Conservation (phyloP, 1,139 yeast genomes). For the Kodamaea sp. region DNA sequence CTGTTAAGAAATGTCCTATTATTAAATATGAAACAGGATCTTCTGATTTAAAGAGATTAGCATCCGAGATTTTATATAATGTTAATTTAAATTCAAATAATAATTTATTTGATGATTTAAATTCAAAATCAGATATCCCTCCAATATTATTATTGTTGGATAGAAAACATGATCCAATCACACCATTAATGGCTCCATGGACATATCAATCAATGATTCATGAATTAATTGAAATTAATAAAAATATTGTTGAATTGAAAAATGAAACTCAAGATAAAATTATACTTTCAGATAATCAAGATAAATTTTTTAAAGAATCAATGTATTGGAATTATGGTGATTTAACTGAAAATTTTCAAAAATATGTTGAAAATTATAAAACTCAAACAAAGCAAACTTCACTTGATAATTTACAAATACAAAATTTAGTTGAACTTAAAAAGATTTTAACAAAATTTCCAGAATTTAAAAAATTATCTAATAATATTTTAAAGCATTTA, state of each 20-base stretch:
- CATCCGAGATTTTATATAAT: constrained; percentile 62
- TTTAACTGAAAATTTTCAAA: constrained; percentile 82
- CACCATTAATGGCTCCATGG: constrained; percentile 94
- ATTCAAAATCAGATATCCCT: constrained; percentile 53
- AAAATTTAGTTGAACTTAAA: constrained; percentile 83
- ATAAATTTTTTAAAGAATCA: constrained; percentile 70
- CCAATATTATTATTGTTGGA: constrained; percentile 80
- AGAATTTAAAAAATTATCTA: constrained; percentile 80
- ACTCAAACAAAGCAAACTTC: constrained; percentile 68
- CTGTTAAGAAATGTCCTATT: constrained; percentile 72
- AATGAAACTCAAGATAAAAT: constrained; percentile 54
- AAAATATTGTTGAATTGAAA: constrained; percentile 71
- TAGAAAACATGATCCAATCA: constrained; percentile 83
- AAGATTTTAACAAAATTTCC: constrained; percentile 89
- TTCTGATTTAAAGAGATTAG: constrained; percentile 58
- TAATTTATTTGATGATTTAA: constrained; percentile 66
- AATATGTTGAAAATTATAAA: constrained; percentile 80
- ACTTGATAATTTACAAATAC: constrained; percentile 53
- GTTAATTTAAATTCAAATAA: constrained; percentile 54
- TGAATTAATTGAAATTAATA: constrained; percentile 76
- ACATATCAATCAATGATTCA: constrained; percentile 98
- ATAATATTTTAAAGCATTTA: constrained; percentile 92
- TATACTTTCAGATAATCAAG: constrained; percentile 55
- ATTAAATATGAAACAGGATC: constrained; percentile 74
- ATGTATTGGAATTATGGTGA: constrained; percentile 94